phyloP scores from a whole-genome alignment of 2,329 filamentous ascomycete species.

The Chalara sp. region DNA sequence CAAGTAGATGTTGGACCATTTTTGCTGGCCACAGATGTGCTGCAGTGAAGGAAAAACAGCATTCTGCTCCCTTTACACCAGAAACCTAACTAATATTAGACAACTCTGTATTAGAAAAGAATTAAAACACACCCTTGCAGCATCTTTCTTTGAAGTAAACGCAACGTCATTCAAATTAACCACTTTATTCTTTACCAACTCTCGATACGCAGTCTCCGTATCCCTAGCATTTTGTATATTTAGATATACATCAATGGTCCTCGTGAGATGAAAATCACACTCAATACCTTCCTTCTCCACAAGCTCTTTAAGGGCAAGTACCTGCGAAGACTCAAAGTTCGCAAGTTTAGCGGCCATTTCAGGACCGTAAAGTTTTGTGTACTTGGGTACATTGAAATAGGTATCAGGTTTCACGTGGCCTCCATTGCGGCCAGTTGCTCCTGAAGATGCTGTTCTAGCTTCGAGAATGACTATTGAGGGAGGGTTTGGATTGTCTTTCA shows the following conservation, averaged over 20 bases:
- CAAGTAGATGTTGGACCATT: constrained; percentile 46
- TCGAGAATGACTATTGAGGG: constrained; percentile 30
- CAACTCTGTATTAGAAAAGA: not conserved
- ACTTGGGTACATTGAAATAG: constrained; percentile 26
- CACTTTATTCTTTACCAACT: not conserved
- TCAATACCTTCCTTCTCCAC: constrained; percentile 32
- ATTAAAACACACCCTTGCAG: not conserved
- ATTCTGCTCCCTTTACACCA: constrained; percentile 12
- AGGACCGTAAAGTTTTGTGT: constrained; percentile 22
- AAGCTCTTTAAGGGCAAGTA: constrained; percentile 29
- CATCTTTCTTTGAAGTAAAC: not conserved
- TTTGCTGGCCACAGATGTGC: constrained; percentile 49
- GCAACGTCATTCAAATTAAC: not conserved
- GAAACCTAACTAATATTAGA: constrained; percentile 1
- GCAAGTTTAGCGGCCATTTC: constrained; percentile 30
- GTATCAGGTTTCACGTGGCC: constrained; percentile 32
- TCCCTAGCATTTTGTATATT: constrained; percentile 22
- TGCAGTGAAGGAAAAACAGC: constrained; percentile 12
- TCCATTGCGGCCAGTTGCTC: constrained; percentile 38
- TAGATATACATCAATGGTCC: constrained; percentile 19
- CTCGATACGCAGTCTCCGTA: not conserved
- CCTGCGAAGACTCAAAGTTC: constrained; percentile 32
- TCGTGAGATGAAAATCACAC: constrained; percentile 33
- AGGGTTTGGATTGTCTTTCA: constrained; percentile 18
- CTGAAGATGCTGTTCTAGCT: constrained; percentile 30